Conservation (phyloP, 2,329 filamentous ascomycete species). For the Penicillium frequentans region DNA sequence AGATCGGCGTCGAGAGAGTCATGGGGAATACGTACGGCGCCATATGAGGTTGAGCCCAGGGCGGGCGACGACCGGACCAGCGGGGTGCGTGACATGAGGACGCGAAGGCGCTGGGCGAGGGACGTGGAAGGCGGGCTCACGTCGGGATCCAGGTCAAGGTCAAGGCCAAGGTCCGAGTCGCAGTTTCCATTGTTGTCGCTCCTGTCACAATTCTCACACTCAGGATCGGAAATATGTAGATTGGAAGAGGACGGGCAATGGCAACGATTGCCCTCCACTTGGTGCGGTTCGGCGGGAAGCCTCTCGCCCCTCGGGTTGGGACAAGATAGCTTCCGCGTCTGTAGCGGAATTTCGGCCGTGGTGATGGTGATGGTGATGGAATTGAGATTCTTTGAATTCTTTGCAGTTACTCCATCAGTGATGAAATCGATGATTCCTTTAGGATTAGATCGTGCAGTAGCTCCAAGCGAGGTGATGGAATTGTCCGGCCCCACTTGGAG, state of each 20-base stretch:
- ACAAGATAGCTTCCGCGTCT: constrained; percentile 25
- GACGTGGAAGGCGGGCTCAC: constrained; percentile 7
- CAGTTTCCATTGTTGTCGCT: constrained; percentile 1
- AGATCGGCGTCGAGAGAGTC: constrained; percentile 26
- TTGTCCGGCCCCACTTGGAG: not conserved
- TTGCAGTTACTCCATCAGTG: not conserved
- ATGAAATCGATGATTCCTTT: constrained; percentile 8
- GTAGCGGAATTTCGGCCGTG: constrained; percentile 19
- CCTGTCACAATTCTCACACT: not conserved
- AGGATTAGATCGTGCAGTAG: constrained; percentile 16
- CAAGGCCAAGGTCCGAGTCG: not conserved
- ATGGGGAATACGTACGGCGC: constrained; percentile 51
- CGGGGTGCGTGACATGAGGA: constrained; percentile 53
- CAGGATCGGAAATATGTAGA: not conserved
- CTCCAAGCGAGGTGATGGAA: constrained; percentile 3
- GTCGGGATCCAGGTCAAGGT: constrained; percentile 1
- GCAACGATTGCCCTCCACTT: not conserved
- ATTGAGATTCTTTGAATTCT: not conserved
- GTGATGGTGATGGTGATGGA: constrained; percentile 8
- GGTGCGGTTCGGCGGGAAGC: constrained; percentile 24
- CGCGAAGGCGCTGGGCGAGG: constrained; percentile 14
- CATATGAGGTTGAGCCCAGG: constrained; percentile 62
- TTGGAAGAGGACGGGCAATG: not conserved
- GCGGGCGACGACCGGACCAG: constrained; percentile 62
- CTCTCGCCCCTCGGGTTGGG: constrained; percentile 20